These are phyloP conservation scores for Mortierella sp. DNA, from an alignment of 371 early-diverging fungal genomes.

Conservation along the genomic window DNA sequence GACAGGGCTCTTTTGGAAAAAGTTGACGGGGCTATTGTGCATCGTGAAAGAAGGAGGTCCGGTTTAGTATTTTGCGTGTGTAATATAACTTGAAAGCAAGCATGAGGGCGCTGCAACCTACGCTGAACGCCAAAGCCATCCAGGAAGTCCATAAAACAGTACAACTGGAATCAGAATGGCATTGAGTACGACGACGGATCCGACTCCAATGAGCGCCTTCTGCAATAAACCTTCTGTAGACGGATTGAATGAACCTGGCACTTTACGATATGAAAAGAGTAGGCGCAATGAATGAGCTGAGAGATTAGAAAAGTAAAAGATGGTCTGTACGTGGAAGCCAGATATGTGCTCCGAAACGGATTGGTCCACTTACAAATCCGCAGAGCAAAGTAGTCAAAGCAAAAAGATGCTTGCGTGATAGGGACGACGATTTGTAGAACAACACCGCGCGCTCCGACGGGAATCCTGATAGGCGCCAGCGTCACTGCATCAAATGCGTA, in stretches of 20 bases:
- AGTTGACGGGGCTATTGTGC: conserved; percentile 46
- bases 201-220: conserved; percentile 36
- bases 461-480: conserved; percentile 28
- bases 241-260: conserved; percentile 36
- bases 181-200: conserved; percentile 38
- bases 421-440: conserved; percentile 51
- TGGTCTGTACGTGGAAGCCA: no score
- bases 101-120: conserved; percentile 12
- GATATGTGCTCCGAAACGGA: not conserved
- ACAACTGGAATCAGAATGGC: conserved; percentile 38
- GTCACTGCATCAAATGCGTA: conserved; percentile 44
- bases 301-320: not conserved
- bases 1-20: conserved; percentile 57
- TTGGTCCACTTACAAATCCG: conserved; percentile 35
- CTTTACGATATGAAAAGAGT: conserved; percentile 15
- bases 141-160: conserved; percentile 46
- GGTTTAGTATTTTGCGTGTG: not conserved
- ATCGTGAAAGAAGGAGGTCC: not conserved
- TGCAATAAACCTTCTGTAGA: conserved; percentile 27
- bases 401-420: conserved; percentile 29
- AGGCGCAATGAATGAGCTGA: not conserved
- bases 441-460: conserved; percentile 35
- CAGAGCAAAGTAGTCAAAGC: conserved; percentile 55
- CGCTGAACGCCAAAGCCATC: conserved; percentile 57
- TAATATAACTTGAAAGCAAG: not conserved